phyloP scores from a whole-genome alignment of 805 yeast genomes.

The Spathaspora passalidarum region DNA sequence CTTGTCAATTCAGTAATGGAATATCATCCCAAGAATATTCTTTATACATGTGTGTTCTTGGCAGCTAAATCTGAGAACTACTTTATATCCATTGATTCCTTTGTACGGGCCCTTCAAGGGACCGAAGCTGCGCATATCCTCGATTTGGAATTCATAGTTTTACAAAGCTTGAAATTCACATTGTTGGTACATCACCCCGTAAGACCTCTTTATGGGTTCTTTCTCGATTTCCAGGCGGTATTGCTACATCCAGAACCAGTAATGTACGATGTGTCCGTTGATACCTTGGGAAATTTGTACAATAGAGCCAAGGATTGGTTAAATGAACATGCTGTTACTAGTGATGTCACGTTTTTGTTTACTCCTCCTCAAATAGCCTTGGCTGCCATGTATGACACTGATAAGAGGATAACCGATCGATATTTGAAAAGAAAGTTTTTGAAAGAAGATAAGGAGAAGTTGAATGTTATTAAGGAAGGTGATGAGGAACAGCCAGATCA shows the following conservation, averaged over 20 bases:
- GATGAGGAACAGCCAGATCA: conserved; percentile 10
- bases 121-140: conserved; percentile 65
- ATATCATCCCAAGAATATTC: conserved; percentile 77
- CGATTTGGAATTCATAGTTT: conserved; percentile 72
- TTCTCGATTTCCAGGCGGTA: conserved; percentile 75
- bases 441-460: conserved; percentile 14
- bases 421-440: conserved; percentile 67
- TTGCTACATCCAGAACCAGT: conserved; percentile 41
- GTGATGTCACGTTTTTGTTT: conserved; percentile 73
- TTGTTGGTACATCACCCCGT: conserved; percentile 85
- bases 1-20: conserved; percentile 81
- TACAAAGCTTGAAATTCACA: conserved; percentile 75
- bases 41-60: conserved; percentile 71
- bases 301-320: conserved; percentile 67
- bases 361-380: conserved; percentile 96
- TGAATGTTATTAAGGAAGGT: conserved; percentile 10
- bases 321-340: conserved; percentile 59
- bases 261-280: conserved; percentile 45
- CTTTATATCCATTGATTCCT: conserved; percentile 80
- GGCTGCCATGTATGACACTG: conserved; percentile 71
- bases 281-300: conserved; percentile 63
- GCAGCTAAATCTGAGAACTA: conserved; percentile 93
- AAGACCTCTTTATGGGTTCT: conserved; percentile 90
- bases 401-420: conserved; percentile 59
- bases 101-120: conserved; percentile 67